Evolutionary conservation across 441 rosid genomes (phyloP).

Genomic region (Corymbia citriodora): DNA sequence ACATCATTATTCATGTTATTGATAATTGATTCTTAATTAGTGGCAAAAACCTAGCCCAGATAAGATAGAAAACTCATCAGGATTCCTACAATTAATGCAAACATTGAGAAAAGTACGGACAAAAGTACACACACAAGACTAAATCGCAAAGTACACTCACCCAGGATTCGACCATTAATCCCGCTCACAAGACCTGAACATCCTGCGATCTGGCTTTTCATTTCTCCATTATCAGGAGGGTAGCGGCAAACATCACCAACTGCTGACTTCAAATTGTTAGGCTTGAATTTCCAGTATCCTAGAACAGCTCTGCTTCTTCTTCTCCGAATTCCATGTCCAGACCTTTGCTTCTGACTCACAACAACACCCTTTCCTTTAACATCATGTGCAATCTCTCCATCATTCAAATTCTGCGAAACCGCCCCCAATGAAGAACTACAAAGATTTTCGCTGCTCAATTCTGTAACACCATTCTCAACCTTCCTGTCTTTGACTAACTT

Average conservation of each 20-base stretch:
- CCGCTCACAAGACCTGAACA: constrained; percentile 13
- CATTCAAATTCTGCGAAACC: constrained; percentile 16
- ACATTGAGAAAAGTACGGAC: background rate
- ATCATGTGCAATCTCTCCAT: constrained; percentile 22
- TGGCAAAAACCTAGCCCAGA: background rate
- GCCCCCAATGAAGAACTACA: constrained; percentile 17
- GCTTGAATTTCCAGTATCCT: constrained; percentile 23
- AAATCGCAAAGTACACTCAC: constrained; percentile 21
- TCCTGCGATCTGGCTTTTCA: constrained; percentile 14
- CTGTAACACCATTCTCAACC: constrained; percentile 3
- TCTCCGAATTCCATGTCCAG: constrained; percentile 27
- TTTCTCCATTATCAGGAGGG: constrained; percentile 5
- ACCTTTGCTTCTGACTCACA: constrained; percentile 41
- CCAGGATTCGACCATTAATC: constrained; percentile 22
- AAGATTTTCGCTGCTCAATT: constrained; percentile 12
- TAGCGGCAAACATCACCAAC: constrained; percentile 14
- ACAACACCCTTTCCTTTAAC: constrained; percentile 32
- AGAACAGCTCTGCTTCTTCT: constrained; percentile 31
- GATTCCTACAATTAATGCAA: background rate
- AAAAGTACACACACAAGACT: background rate
- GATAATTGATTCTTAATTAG: background rate
- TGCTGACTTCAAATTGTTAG: constrained; percentile 4
- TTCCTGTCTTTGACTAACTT: background rate
- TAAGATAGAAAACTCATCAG: background rate
- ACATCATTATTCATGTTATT: background rate